Evolutionary conservation across 2,329 filamentous ascomycete genomes (phyloP).

Genomic region (Penicillium sp.): DNA sequence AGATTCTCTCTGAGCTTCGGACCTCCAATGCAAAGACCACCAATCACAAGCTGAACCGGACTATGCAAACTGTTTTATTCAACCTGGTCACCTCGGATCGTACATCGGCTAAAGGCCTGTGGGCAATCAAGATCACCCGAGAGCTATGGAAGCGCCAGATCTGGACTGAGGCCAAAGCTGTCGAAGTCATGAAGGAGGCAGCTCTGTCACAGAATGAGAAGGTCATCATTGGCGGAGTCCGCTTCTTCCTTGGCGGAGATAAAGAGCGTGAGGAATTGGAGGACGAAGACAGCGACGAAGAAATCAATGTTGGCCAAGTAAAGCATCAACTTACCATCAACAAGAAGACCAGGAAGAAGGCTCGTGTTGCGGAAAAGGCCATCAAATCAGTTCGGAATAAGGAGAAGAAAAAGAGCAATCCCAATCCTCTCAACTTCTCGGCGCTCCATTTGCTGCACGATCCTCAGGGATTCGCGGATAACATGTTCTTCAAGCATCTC

Average conservation of each 20-base stretch:
- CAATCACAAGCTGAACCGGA: slow-evolving; percentile 90
- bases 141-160: slow-evolving; percentile 96
- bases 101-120: slow-evolving; percentile 80
- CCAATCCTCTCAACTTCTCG: slow-evolving; percentile 91
- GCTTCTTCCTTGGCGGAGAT: slow-evolving; percentile 94
- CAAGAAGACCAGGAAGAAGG: slow-evolving; percentile 91
- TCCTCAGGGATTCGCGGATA: slow-evolving; percentile 89
- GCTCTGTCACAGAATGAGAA: slow-evolving; percentile 88
- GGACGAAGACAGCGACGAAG: slow-evolving; percentile 81
- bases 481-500: slow-evolving; percentile 84
- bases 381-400: slow-evolving; percentile 76
- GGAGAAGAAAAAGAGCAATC: slow-evolving; percentile 83
- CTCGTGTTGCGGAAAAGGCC: slow-evolving; percentile 74
- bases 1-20: slow-evolving; percentile 87
- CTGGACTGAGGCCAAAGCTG: slow-evolving; percentile 90
- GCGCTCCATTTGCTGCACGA: slow-evolving; percentile 91
- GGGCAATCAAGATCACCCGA: slow-evolving; percentile 92
- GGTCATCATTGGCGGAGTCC: slow-evolving; percentile 79
- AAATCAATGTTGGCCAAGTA: slow-evolving; percentile 74
- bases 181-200: slow-evolving; percentile 98
- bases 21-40: slow-evolving; percentile 81
- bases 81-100: slow-evolving; percentile 86
- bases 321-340: slow-evolving; percentile 87
- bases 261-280: slow-evolving; percentile 92
- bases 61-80: slow-evolving; percentile 88